Base-by-base conservation (phyloP, 371 early-diverging fungal genomes). In the Mortierella sp. region DNA sequence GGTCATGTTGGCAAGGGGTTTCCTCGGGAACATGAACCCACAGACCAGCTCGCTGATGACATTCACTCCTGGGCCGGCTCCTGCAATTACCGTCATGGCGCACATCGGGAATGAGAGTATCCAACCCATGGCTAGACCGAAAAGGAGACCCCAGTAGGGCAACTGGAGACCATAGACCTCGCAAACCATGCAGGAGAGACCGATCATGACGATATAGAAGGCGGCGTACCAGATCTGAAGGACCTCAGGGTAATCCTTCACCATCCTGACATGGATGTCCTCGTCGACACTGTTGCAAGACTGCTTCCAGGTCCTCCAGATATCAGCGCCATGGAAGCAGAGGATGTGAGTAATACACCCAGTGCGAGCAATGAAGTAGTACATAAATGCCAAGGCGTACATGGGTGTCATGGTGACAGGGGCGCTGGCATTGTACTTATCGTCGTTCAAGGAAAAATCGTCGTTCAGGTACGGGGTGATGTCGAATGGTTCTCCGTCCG, bases 171-270 rank as follows among this genome's bases (percentile, higher is more conserved):
- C 89, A 83, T 89, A 89, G 41, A 81, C 89, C 76, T 94, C 93
- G 48, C 92, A 89, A 5, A 91, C 77, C n/a, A 90, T 87, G 46
- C 94, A 91, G n/a, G 93, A 90, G 18, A 93, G 77, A 11, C 84
- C 89, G 55, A 92, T 87, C 72, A 92, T 93, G 8, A 88, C 63
- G 7, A 89, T 79, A 76, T 93, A 95, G 55, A 95, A 79, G 6
- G 75, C 44, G 58, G 89, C 87, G 63, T 95, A 95, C 95, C 96
- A 95, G 91, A 92, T 91, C 56, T 84, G 83, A 1, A 95, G 96
- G 3, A 96, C 60, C 5, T 29, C 60, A 4, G 60, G 60, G 14
- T 58, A 58, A 29, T 10, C 12, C 92, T 90, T 91, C 95, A 94
- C 93, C 79, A 95, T 88, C 79, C 89, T 90, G 82, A 87, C 83